These are phyloP conservation scores for Saitozyma podzolica DNA, from an alignment of 768 basidiomycete genomes.

Conservation along the genomic window DNA sequence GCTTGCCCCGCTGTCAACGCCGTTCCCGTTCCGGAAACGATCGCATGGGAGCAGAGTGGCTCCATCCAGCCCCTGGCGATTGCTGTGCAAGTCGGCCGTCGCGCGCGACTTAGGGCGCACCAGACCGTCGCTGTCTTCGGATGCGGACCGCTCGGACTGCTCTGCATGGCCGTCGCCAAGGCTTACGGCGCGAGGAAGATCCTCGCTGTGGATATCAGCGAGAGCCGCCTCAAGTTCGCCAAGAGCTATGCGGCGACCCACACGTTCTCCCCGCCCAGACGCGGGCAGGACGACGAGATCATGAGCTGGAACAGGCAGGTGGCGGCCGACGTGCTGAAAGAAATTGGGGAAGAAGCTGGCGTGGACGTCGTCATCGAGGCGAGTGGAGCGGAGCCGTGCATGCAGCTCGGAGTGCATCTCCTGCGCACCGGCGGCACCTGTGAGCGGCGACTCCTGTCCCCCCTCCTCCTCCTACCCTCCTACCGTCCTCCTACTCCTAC, in stretches of 20 bases:
- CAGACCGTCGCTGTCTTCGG: conserved; percentile 66
- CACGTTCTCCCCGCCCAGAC: conserved; percentile 40
- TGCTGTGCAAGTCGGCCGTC: conserved; percentile 7
- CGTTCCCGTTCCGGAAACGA: not conserved
- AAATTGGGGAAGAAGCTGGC: conserved; percentile 55
- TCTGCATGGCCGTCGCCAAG: conserved; percentile 91
- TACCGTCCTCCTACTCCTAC: too few relatives aligned
- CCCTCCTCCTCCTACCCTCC: too few relatives aligned
- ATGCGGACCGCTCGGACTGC: conserved; percentile 70
- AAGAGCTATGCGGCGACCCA: conserved; percentile 79
- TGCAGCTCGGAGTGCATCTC: conserved; percentile 76
- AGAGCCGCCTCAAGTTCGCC: conserved; percentile 77
- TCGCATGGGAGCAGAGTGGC: conserved; percentile 9
- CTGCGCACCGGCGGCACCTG: conserved; percentile 51
- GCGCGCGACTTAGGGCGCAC: conserved; percentile 1
- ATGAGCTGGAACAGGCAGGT: conserved; percentile 3
- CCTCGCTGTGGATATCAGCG: conserved; percentile 64
- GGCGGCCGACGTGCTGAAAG: not conserved
- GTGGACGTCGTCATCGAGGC: conserved; percentile 88
- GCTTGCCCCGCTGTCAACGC: conserved; percentile 4
- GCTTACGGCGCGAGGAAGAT: conserved; percentile 82
- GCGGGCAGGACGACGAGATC: conserved; percentile 8
- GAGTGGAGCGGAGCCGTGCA: conserved; percentile 85
- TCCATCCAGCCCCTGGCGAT: conserved; percentile 12
- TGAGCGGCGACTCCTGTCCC: not conserved